A percentile compares a stretch with the other conserved stretches of the same genome.
Evolutionary conservation across 768 basidiomycete genomes (phyloP).

Genomic region (Trichaptum fuscoviolaceum): DNA sequence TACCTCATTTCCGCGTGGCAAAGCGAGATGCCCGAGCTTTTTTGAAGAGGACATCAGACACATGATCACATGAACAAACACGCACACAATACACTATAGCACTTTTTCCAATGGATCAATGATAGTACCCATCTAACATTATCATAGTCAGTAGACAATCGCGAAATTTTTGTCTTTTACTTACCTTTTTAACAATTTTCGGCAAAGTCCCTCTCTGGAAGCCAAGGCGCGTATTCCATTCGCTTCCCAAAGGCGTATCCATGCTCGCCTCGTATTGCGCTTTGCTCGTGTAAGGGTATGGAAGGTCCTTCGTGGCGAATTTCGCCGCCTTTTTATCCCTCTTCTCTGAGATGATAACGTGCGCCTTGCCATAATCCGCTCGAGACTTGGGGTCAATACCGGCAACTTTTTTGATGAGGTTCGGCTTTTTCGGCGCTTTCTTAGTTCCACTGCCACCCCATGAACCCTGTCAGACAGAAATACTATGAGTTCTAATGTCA

Average conservation of each 20-base stretch:
- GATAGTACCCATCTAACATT: conserved; percentile 55
- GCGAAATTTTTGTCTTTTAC: conserved; percentile 11
- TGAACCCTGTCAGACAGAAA: conserved; percentile 53
- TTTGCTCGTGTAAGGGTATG: conserved; percentile 90
- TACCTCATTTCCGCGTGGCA: neutral
- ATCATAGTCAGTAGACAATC: neutral
- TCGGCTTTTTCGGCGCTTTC: conserved; percentile 54
- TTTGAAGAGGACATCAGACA: neutral
- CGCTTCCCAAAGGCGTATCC: conserved; percentile 74
- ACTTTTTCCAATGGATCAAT: conserved; percentile 65
- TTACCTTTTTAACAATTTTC: conserved; percentile 80
- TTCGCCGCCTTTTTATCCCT: conserved; percentile 90
- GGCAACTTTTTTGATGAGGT: conserved; percentile 74
- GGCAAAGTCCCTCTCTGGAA: conserved; percentile 85
- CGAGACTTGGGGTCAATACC: conserved; percentile 78
- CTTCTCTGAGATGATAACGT: conserved; percentile 95
- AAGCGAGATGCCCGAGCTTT: neutral
- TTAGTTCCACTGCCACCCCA: conserved; percentile 84
- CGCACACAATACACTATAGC: conserved; percentile 18
- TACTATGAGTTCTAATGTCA: conserved; percentile 4
- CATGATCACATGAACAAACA: neutral
- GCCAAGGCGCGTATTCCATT: conserved; percentile 89
- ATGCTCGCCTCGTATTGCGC: conserved; percentile 89
- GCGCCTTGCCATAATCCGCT: conserved; percentile 76
- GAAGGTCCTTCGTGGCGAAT: conserved; percentile 87